Evolutionary conservation across 179 eudicot genomes (phyloP), one percentile per base, ranked within the genome.

Genomic region (Dionaea muscipula): DNA sequence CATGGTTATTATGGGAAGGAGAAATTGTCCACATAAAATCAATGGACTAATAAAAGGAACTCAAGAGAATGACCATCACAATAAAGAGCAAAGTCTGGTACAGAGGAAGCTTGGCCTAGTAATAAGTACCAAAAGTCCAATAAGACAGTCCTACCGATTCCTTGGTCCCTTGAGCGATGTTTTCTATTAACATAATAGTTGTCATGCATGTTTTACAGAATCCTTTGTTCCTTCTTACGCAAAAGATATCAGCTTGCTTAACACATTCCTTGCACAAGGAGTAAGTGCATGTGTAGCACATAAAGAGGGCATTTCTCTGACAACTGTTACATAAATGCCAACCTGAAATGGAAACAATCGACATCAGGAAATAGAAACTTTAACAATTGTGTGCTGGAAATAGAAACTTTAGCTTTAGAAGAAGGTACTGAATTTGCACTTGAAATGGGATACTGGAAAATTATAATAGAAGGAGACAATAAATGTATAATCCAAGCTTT

Each of bases 251-350:
- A 51, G 76, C 76, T 57, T 72, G 68, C 69, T 72, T 72, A 60
- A 61, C 76, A 44, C 80, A 75, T 22, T 71, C 57, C 74, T 75
- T 75, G 68, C 80, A 75, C 20, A 72, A 59, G 50, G 80, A 75
- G 66, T 64, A 64, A 21, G 76, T 76, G 57, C 80, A 75, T n/a
- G 80, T 75, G 56, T 71, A 75, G 57, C 80, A 75, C 80, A 75
- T 64, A 48, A 75, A 75, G 63, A 71, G 59, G 26, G 80, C 74
- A 47, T 71, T 75, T 65, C 57, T 75, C 71, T 75, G 71, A 62
- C 80, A 75, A 41, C 44, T 40, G 63, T 75, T 72, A 65, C 80
- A 75, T 55, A 75, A 64, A 62, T 75, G 80, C 80, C 80, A 75
- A 51, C 80, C 80, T 75, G 80, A 65, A 68, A 65, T 33, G 35